Base-by-base conservation (phyloP, 352 stramenopile genomes). In the Phytophthora idaei region DNA sequence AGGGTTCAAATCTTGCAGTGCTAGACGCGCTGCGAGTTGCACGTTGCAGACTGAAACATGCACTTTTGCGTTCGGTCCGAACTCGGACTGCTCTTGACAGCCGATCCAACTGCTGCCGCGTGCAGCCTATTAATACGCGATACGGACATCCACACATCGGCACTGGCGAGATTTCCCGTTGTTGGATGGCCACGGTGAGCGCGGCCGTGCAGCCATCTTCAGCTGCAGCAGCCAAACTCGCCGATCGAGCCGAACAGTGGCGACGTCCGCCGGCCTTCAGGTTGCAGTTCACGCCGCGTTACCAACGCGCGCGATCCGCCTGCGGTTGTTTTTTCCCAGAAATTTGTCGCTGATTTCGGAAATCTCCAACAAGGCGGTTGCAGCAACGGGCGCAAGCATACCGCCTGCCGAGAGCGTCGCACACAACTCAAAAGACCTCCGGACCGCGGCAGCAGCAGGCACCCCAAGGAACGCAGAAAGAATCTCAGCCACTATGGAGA, bases 351-450 rank as follows among this genome's bases (percentile, higher is more conserved):
- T 49, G 42, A 49, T 12, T 64, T 66, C 42, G 25, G 39, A 60
- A 64, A 60, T 58, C 28, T 57, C 29, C n/a, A 51, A 46, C n/a
- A 47, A 63, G 31, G 44, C 50, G 37, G 62, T 64, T 73, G 57
- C 62, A 70, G 44, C 48, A 53, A 64, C 50, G 57, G 57, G 41
- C 63, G 57, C 36, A 42, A 42, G 11, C 32, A 37, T 37, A 37
- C 32, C 32, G 32, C 12, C 29, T 7, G 46, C 46, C 25, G 10
- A 52, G 34, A 45, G 28, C 59, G 59, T 63, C 49, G 52, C 65
- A 62, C 54, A 72, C 52, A 67, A 77, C 65, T 55, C 56, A 77
- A 74, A 66, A 68, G 36, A 12, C 60, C 50, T 74, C 21, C 50
- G 51, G 27, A 72, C 39, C 32, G 29, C 34, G 36, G n/a, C 37